Evolutionary conservation across 1,284 basidiomycete species (phyloP), one percentile per base, ranked within the genome.

Genomic region (Sporisorium reilianum): DNA sequence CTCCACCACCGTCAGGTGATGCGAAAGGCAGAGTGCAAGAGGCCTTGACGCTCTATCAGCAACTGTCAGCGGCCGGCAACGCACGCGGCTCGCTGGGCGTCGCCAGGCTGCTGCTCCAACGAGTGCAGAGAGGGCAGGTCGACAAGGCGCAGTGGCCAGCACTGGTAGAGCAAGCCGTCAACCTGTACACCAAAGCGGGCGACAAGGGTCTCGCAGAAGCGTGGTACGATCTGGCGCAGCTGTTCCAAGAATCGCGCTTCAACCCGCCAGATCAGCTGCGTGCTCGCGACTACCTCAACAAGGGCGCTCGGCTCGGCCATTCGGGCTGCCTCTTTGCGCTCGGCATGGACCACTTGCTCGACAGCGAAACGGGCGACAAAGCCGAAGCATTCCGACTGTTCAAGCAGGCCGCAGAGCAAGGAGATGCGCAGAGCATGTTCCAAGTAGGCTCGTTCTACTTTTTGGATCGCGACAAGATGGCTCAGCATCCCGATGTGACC

Each of bases 401-500:
- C 64, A 60, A 78, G 32, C 66, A 64, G 3, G 80, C 80, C 1
- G 78, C 80, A 1, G 74, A 78, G 28, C 64, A 70, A 30, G 80
- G 80, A 6, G 78, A 81, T 49, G 73, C 71, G n/a, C 73, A 79
- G 26, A 75, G 74, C 62, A 71, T 75, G 58, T 79, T 80, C 50
- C 79, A 81, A 28, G 72, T 81, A 6, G 80, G 80, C 32, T 54
- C 73, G 14, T 67, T 75, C 54, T 79, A 79, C 56, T 76, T 81
- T 25, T 20, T 74, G 30, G 67, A 70, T 38, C 56, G 64, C 40
- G 70, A 67, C 54, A 67, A 57, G 51, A 64, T 73, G 54, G 64
- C 64, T 20, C 57, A 64, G 52, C 70, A 73, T 36, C 57, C 65
- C 1, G 64, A 67, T 5, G 70, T 73, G 20, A 64, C 36, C 16